phyloP scores from a whole-genome alignment of 371 early-diverging fungal species.

The Encephalitozoon hellem region DNA sequence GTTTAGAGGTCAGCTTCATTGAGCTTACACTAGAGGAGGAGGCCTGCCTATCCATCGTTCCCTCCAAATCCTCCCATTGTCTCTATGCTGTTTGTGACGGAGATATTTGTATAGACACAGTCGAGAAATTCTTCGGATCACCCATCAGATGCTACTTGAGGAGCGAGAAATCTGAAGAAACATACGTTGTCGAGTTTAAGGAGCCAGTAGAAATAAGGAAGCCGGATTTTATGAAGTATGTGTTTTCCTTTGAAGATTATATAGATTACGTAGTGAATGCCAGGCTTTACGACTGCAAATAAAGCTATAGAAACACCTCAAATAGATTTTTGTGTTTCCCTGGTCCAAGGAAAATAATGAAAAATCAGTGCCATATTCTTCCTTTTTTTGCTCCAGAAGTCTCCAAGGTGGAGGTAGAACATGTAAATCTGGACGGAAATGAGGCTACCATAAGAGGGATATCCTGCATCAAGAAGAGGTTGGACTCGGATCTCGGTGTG shows the following conservation, averaged over 20 bases:
- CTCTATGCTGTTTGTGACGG: background rate
- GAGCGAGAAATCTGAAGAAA: background rate
- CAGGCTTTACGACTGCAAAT: background rate
- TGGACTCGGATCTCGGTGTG: background rate
- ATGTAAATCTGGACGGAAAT: background rate
- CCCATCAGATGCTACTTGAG: background rate
- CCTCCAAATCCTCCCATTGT: background rate
- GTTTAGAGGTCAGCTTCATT: background rate
- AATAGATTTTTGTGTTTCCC: background rate
- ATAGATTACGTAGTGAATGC: background rate
- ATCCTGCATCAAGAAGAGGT: background rate
- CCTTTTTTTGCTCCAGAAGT: constrained; percentile 9
- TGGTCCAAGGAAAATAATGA: background rate
- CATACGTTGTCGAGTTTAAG: background rate
- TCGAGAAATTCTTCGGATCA: background rate
- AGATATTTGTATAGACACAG: background rate
- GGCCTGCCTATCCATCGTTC: background rate
- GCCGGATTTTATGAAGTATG: background rate
- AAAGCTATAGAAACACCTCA: background rate
- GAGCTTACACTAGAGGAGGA: background rate
- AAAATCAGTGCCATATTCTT: background rate
- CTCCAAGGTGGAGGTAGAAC: background rate
- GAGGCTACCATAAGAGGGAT: constrained; percentile 13
- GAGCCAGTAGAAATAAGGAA: background rate
- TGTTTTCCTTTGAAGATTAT: background rate